Percentiles rank a stretch among this genome's conserved stretches.
These are phyloP conservation scores for Penicillium manginii DNA, from an alignment of 495 filamentous ascomycete species.

Conservation along the genomic window DNA sequence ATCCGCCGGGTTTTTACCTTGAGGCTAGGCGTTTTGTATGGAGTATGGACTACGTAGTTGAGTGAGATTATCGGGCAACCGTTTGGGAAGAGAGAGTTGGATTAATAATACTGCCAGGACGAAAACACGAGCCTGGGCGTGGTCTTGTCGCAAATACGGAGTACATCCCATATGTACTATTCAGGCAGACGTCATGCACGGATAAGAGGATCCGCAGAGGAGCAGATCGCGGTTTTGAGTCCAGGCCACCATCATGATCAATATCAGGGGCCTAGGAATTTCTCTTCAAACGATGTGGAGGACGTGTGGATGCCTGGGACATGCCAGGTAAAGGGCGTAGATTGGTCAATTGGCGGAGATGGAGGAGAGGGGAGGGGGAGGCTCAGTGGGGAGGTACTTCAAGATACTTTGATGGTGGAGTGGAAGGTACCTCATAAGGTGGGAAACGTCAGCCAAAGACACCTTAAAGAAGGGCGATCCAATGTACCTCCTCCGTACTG, in stretches of 20 bases:
- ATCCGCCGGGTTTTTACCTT: neutral
- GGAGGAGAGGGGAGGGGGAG: neutral
- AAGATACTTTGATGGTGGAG: neutral
- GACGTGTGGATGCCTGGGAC: slow-evolving; percentile 20
- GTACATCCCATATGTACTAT: neutral
- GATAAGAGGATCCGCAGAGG: neutral
- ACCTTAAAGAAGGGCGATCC: too few relatives aligned
- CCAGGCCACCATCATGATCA: neutral
- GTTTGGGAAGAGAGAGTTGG: neutral
- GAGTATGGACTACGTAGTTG: too few relatives aligned
- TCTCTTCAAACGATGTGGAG: neutral
- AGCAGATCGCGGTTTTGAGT: neutral
- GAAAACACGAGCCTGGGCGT: neutral
- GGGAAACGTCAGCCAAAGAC: too few relatives aligned
- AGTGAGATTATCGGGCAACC: neutral
- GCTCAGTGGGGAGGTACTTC: neutral
- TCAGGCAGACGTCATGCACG: neutral
- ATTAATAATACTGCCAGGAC: neutral
- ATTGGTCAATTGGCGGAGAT: slow-evolving; percentile 25
- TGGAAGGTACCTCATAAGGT: too few relatives aligned
- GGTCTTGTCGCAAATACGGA: neutral
- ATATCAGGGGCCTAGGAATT: neutral
- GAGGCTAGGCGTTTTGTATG: neutral
- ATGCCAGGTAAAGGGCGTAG: slow-evolving; percentile 5
- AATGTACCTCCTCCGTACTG: too few relatives aligned